A percentile compares a stretch with the other conserved stretches of the same genome.
Conservation (phyloP, 176 grass and related monocot genomes). For the Triticum aestivum region IWGSC_CS_RefSeq_v2.1 NC_057811.1:79586967-79587466, state of each 20-base stretch:
- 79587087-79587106: conserved; percentile 90
- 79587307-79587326: conserved; percentile 23
- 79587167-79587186: conserved; percentile 3
- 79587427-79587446: conserved; percentile 92
- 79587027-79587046: conserved; percentile 79
- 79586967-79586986: not conserved
- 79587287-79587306: conserved; percentile 84
- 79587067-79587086: conserved; percentile 81
- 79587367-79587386: conserved; percentile 42
- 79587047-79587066: conserved; percentile 94
- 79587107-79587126: conserved; percentile 57
- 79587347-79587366: conserved; percentile 24
- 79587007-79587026: not conserved
- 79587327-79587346: conserved; percentile 31
- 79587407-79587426: conserved; percentile 81
- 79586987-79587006: not conserved
- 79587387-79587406: conserved; percentile 80
- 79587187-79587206: conserved; percentile 10
- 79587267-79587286: conserved; percentile 52
- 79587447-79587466: conserved; percentile 79
- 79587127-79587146: conserved; percentile 36
- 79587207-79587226: conserved; percentile 52
- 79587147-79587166: conserved; percentile 35
- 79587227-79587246: conserved; percentile 46
- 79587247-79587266: conserved; percentile 43